Conservation (phyloP, 768 basidiomycete genomes). For the Tulasnella sp. region DNA sequence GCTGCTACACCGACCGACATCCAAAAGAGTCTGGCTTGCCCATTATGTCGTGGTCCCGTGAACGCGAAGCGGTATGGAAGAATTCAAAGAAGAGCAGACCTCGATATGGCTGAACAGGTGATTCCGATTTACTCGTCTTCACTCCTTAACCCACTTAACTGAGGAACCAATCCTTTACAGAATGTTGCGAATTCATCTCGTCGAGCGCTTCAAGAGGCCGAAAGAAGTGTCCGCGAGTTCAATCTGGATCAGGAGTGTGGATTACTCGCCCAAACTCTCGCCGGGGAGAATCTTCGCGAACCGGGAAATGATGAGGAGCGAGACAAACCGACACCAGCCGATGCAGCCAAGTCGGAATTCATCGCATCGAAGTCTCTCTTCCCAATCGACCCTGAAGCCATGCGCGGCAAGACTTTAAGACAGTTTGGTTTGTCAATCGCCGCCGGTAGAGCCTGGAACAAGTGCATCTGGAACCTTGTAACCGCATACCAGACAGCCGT, state of each 20-base stretch:
- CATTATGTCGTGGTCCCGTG: slow-evolving; percentile 57
- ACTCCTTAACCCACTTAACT: neutral
- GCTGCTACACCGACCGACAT: slow-evolving; percentile 42
- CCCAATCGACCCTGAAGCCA: neutral
- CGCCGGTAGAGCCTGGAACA: neutral
- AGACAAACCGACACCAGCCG: neutral
- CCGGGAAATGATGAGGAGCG: neutral
- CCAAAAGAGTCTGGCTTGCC: slow-evolving; percentile 52
- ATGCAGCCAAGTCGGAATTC: neutral
- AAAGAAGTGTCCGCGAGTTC: neutral
- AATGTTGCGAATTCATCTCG: slow-evolving; percentile 18
- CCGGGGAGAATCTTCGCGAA: neutral
- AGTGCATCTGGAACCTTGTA: slow-evolving; percentile 33
- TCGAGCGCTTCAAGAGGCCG: neutral
- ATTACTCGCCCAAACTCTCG: neutral
- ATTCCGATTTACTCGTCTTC: neutral
- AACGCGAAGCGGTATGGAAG: slow-evolving; percentile 59
- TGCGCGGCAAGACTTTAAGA: neutral
- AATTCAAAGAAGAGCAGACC: slow-evolving; percentile 54
- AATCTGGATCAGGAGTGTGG: neutral
- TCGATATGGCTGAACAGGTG: slow-evolving; percentile 58
- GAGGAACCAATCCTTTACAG: neutral
- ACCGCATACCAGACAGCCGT: slow-evolving; percentile 42
- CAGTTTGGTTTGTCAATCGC: neutral
- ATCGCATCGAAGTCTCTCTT: slow-evolving; percentile 13